These are phyloP conservation scores for Colletotrichum chlorophyti DNA, from an alignment of 2,329 filamentous ascomycete species.

Conservation along the genomic window DNA sequence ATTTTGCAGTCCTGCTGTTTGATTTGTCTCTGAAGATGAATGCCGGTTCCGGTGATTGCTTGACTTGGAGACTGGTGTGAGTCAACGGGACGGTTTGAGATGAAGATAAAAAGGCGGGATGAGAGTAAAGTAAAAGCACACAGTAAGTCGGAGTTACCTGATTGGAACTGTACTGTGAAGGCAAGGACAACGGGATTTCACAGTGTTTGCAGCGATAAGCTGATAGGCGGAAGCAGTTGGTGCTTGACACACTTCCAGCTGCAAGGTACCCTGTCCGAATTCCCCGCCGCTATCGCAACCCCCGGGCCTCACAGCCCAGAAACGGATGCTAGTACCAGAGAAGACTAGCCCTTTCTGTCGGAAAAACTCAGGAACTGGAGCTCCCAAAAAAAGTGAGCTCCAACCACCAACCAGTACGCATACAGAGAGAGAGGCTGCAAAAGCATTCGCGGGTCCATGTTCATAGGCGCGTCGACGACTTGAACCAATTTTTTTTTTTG, in stretches of 20 bases:
- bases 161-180: neutral
- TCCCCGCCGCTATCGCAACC: slow-evolving; percentile 25
- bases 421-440: slow-evolving; percentile 28
- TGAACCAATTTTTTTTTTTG: slow-evolving; percentile 31
- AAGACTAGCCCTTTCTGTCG: neutral
- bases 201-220: slow-evolving; percentile 6
- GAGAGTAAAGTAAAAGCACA: neutral
- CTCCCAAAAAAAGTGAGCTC: slow-evolving; percentile 28
- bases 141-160: slow-evolving; percentile 11
- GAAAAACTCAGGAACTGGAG: slow-evolving; percentile 25
- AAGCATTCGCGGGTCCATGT: slow-evolving; percentile 27
- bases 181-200: rapidly evolving
- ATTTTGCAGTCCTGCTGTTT: neutral
- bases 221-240: too few relatives aligned
- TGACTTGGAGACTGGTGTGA: slow-evolving; percentile 3
- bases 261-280: neutral
- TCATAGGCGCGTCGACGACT: slow-evolving; percentile 25
- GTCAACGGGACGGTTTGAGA: slow-evolving; percentile 2
- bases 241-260: too few relatives aligned
- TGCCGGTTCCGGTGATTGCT: neutral
- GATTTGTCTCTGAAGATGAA: neutral
- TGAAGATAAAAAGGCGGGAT: slow-evolving; percentile 10
- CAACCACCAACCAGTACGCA: slow-evolving; percentile 20
- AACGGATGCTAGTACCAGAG: slow-evolving; percentile 4
- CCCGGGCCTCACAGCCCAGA: slow-evolving; percentile 1